Evolutionary conservation across 495 filamentous ascomycete genomes (phyloP), one percentile per base, ranked within the genome.

Genomic region (Penicillium alfredii): DNA sequence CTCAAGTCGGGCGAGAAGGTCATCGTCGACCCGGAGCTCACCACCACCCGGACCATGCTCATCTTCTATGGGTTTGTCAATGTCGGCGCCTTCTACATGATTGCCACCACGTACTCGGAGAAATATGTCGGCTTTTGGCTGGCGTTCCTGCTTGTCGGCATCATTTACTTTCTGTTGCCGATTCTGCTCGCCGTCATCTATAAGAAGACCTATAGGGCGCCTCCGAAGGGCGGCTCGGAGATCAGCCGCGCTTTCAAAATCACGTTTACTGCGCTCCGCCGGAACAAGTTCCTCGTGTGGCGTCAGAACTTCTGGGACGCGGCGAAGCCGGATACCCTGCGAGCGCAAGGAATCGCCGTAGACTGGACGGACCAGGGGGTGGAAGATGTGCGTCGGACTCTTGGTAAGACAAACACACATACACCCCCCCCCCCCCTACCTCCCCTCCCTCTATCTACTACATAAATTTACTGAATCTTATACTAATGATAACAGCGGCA

Each of bases 281-380:
- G 67, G 12, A 78, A 72, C 22, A 78, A 78, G n/a, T 53, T 74
- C 36, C 69, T 59, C 35, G 48, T 82, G 6, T 75, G 75, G 50
- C 68, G 71, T 3, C 58, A 65, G 21, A 67, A 71, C 17, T 82
- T 82, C 55, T 83, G 73, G 68, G 73, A 87, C 4, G 51, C 72
- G 2, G 84, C 78, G 11, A 80, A 77, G 48, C 81, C 84, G 0
- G 75, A 72, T 27, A 55, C 69, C 29, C 68, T 83, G 31, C 65
- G 64, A 8, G 62, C 60, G 11, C 54, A 63, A 8, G 73, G 73
- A 4, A 64, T 73, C 20, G 33, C 21, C 0, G 62, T 66, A 9
- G 26, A 40, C 18, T 78, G 71, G 61, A 64, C 68, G 8, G 72
- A 74, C 21, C 61, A 67, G 17, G 54, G 70, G 11, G 62, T 79